Evolutionary conservation across 2,329 filamentous ascomycete genomes (phyloP), one percentile per base, ranked within the genome.

Genomic region (Botrytis pseudocinerea): DNA sequence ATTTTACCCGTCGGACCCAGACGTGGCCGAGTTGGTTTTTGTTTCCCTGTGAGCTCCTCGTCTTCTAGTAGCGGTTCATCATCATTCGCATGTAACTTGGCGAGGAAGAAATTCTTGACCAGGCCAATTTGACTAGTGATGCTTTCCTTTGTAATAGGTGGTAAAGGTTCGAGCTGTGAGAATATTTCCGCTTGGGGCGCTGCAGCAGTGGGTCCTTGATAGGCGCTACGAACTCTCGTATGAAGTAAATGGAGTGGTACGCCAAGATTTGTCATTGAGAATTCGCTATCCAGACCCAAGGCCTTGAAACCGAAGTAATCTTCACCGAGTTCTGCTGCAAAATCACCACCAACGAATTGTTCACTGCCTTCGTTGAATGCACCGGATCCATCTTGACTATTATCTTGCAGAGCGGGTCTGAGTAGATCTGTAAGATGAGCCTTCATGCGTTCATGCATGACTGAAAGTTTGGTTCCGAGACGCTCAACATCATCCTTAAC

Each of bases 271-370:
- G 95, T 91, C 75, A 96, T 87, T 28, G 95, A 95, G 80, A 98
- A 92, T 81, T 99, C 96, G 78, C 91, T 92, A 79, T 97, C 94
- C 73, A 99, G 87, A 61, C 96, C 96, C 63, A 99, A 89, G 74
- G 97, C 95, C 81, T 94, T 95, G 88, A 99, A 98, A 42, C 96
- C 96, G 80, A 99, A 99, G 88, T 98, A 99, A 83, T 99, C 96
- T 85, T 99, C 96, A 75, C 95, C 95, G 20, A 99, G 92, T 78
- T 99, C 96, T 81, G 98, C 96, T 0, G 96, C 96, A 81, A 99
- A 99, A 82, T 99, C 96, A 75, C 96, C 96, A 63, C 93, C 94
- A 65, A 98, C 91, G 78, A 98, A 99, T 81, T 98, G 96, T 76
- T 99, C 96, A 82, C 94, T 97, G 76, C 95, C 95, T 79, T 99